Conservation (phyloP, 345 rosid genomes). For the Pugionium cornutum region DNA sequence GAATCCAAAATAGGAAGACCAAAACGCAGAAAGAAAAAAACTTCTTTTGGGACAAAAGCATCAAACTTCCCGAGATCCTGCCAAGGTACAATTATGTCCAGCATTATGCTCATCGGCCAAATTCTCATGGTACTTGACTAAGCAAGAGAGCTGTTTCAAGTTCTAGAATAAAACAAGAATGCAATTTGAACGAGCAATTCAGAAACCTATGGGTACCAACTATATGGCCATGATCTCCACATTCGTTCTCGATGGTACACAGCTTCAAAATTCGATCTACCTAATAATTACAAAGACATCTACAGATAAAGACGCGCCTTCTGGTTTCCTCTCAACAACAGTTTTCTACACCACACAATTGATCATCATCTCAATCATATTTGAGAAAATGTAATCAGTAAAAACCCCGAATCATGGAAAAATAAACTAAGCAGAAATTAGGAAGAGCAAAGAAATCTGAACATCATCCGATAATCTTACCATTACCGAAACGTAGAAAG, state of each 20-base stretch:
- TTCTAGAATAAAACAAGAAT: slow-evolving; percentile 6
- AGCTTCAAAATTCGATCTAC: slow-evolving; percentile 8
- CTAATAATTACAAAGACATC: neutral
- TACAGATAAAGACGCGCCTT: neutral
- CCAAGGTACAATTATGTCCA: slow-evolving; percentile 12
- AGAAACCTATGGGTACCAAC: slow-evolving; percentile 10
- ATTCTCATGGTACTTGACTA: slow-evolving; percentile 2
- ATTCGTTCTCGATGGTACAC: slow-evolving; percentile 8
- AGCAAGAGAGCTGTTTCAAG: slow-evolving; percentile 13
- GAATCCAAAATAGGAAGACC: no score
- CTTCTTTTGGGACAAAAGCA: neutral
- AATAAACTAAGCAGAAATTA: neutral
- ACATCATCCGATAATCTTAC: slow-evolving; percentile 14
- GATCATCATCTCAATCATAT: slow-evolving; percentile 31
- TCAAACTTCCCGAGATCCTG: slow-evolving; percentile 9
- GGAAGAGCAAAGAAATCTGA: slow-evolving; percentile 2
- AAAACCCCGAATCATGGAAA: neutral
- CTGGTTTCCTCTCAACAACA: neutral
- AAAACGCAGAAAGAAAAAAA: no score
- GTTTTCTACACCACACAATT: slow-evolving; percentile 21
- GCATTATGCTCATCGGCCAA: slow-evolving; percentile 9
- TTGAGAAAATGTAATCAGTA: neutral
- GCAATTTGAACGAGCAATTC: slow-evolving; percentile 35
- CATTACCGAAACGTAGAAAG: slow-evolving; percentile 28
- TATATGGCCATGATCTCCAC: neutral